Conservation (phyloP, 176 grass and related monocot genomes). For the Carex cristatella region DNA sequence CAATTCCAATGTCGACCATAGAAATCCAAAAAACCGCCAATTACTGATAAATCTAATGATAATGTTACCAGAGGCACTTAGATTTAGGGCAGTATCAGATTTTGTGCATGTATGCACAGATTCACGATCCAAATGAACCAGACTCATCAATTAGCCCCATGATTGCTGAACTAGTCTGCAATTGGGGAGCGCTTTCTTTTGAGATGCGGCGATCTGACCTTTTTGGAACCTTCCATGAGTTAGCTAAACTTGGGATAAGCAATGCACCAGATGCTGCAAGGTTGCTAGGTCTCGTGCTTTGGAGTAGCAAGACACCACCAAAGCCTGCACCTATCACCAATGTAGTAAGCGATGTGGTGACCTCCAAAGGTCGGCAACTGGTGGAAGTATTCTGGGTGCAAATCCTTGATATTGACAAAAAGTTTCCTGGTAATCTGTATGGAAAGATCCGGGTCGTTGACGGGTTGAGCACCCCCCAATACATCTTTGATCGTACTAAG, state of each 20-base stretch:
- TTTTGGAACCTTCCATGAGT: constrained; percentile 9
- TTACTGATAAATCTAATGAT: background rate
- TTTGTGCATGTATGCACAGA: constrained; percentile 10
- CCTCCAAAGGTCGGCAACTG: constrained; percentile 15
- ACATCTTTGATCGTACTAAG: constrained; percentile 4
- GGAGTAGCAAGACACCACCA: background rate
- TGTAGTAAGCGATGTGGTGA: background rate
- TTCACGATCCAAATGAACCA: background rate
- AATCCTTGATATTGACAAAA: constrained; percentile 17
- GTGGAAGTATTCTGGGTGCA: constrained; percentile 18
- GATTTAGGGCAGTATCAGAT: constrained; percentile 11
- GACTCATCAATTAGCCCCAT: background rate
- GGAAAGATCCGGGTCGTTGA: constrained; percentile 18
- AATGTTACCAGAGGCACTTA: constrained; percentile 22
- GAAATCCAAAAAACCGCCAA: background rate
- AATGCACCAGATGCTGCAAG: background rate
- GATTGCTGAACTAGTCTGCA: too few relatives aligned
- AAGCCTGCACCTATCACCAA: background rate
- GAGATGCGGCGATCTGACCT: background rate
- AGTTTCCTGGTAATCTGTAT: constrained; percentile 27
- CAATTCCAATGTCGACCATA: background rate
- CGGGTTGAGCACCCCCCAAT: background rate
- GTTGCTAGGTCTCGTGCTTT: background rate
- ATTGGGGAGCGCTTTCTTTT: constrained; percentile 10
- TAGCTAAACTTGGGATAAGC: background rate